Percentiles rank a stretch among this genome's conserved stretches.
Conservation (phyloP, 306 rosid genomes). For the Alnus glutinosa region DNA sequence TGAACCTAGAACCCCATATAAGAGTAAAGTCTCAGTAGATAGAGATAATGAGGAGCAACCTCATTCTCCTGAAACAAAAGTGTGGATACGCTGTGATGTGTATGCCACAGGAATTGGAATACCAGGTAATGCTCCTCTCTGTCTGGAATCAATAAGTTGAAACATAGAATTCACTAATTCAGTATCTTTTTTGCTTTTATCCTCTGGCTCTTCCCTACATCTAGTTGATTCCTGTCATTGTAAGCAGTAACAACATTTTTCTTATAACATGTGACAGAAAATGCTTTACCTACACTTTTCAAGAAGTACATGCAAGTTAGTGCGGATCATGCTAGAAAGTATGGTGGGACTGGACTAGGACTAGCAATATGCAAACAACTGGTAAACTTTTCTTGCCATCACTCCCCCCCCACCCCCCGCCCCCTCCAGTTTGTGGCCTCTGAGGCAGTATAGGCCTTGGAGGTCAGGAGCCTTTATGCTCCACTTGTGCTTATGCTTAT, state of each 20-base stretch:
- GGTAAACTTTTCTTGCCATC: conserved; percentile 45
- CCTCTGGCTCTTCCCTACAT: neutral
- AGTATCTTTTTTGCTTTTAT: neutral
- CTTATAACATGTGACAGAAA: conserved; percentile 49
- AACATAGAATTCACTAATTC: too few relatives aligned
- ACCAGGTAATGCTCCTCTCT: conserved; percentile 55
- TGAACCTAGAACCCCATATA: conserved; percentile 50
- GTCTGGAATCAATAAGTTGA: neutral
- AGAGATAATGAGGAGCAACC: conserved; percentile 48
- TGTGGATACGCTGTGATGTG: conserved; percentile 92
- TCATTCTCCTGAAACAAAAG: conserved; percentile 62
- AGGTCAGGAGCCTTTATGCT: neutral
- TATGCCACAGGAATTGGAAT: conserved; percentile 97
- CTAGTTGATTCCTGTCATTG: conserved; percentile 3
- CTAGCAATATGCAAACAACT: conserved; percentile 96
- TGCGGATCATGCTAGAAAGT: conserved; percentile 92
- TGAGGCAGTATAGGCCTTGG: neutral
- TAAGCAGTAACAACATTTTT: conserved; percentile 10
- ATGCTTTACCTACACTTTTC: conserved; percentile 77
- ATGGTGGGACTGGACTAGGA: conserved; percentile 97
- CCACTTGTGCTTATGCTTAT: neutral
- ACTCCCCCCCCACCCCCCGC: too few relatives aligned
- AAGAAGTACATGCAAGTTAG: conserved; percentile 99
- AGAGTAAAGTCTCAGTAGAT: conserved; percentile 51
- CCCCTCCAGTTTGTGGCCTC: neutral